A percentile compares a stretch with the other conserved stretches of the same genome.
These are phyloP conservation scores for Psilocybe cubensis DNA, from an alignment of 768 basidiomycete species.

Conservation along the genomic window DNA sequence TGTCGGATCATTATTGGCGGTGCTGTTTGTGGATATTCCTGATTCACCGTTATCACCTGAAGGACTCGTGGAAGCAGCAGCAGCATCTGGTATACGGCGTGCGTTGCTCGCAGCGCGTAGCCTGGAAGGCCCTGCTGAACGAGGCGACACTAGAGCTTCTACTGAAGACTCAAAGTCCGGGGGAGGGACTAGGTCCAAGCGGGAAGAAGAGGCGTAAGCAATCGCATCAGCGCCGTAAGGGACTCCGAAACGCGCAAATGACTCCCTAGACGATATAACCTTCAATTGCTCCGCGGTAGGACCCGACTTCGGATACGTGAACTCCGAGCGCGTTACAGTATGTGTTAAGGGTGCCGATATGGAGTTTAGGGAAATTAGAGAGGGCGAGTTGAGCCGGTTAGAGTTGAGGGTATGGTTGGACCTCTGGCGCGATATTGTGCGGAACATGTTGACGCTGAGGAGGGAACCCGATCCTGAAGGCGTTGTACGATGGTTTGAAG, in stretches of 20 bases:
- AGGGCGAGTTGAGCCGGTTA: slow-evolving; percentile 60
- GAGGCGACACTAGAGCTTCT: slow-evolving; percentile 3
- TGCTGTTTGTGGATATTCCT: neutral
- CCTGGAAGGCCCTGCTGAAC: slow-evolving; percentile 28
- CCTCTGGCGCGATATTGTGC: slow-evolving; percentile 52
- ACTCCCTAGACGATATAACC: slow-evolving; percentile 70
- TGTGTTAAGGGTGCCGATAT: slow-evolving; percentile 81
- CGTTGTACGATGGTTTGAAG: slow-evolving; percentile 30
- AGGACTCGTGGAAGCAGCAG: neutral
- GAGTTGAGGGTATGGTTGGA: slow-evolving; percentile 44
- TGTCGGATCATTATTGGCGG: neutral
- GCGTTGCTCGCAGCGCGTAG: slow-evolving; percentile 29
- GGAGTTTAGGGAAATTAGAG: slow-evolving; percentile 69
- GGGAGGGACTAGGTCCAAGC: slow-evolving; percentile 47
- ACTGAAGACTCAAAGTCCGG: slow-evolving; percentile 51
- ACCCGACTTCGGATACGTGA: slow-evolving; percentile 65
- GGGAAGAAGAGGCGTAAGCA: slow-evolving; percentile 58
- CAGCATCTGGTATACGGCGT: slow-evolving; percentile 10
- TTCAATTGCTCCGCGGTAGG: slow-evolving; percentile 68
- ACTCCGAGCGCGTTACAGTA: slow-evolving; percentile 71
- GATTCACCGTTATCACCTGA: neutral
- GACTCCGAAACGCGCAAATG: slow-evolving; percentile 68
- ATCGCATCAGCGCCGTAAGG: slow-evolving; percentile 80
- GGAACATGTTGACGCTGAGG: slow-evolving; percentile 48
- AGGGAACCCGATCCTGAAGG: slow-evolving; percentile 36